Evolutionary conservation across 2,329 filamentous ascomycete genomes (phyloP).

Genomic region (Diaporthe humulicola): DNA sequence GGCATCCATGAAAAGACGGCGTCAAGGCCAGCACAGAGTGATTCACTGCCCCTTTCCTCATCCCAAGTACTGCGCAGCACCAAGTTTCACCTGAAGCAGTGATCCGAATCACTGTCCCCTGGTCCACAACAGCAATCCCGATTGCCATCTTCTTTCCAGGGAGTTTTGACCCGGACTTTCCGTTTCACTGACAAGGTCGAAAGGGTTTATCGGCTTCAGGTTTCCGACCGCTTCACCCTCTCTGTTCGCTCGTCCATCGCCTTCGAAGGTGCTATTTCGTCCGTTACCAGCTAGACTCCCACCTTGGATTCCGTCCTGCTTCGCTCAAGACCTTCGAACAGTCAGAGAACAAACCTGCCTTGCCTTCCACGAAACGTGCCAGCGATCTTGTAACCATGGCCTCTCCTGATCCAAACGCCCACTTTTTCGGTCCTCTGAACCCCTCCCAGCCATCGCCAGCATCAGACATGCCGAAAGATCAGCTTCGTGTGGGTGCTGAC

Average conservation of each 20-base stretch:
- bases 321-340: background rate
- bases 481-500: slow-evolving; percentile 3
- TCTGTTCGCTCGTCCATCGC: background rate
- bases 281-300: background rate
- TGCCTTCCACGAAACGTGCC: background rate
- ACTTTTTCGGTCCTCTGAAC: background rate
- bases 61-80: background rate
- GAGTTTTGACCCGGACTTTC: background rate
- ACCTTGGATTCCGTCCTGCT: background rate
- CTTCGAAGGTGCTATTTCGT: background rate
- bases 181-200: background rate
- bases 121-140: background rate
- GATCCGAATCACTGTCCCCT: no score
- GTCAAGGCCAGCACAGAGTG: background rate
- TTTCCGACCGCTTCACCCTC: background rate
- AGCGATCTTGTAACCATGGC: background rate
- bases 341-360: background rate
- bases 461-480: background rate
- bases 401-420: background rate
- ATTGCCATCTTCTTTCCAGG: background rate
- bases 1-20: background rate
- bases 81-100: background rate
- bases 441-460: background rate
- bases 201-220: background rate
- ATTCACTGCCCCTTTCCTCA: background rate